These are phyloP conservation scores for Aspergillus brasiliensis DNA, from an alignment of 2,329 filamentous ascomycete species.

Conservation along the genomic window DNA sequence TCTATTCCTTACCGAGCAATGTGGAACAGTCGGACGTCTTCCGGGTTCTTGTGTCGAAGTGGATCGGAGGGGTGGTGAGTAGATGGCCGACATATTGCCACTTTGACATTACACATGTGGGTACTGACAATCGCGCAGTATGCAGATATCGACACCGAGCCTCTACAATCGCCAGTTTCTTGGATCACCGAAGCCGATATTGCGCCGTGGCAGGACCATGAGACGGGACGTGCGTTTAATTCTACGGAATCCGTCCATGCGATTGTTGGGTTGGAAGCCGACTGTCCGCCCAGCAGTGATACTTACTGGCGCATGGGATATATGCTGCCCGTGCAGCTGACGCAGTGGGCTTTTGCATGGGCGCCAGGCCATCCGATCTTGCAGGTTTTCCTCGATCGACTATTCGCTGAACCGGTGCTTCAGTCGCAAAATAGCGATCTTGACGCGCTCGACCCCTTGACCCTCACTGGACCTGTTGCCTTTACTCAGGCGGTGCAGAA, in stretches of 20 bases:
- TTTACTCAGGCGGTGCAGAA: slow-evolving; percentile 29
- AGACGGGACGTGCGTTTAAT: slow-evolving; percentile 24
- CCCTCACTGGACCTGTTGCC: slow-evolving; percentile 35
- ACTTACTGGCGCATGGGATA: slow-evolving; percentile 40
- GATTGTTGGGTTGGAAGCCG: slow-evolving; percentile 37
- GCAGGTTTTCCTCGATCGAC: slow-evolving; percentile 28
- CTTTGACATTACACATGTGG: not conserved
- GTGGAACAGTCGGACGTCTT: slow-evolving; percentile 38
- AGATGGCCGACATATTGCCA: not conserved
- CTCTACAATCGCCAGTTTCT: slow-evolving; percentile 26
- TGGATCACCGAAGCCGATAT: slow-evolving; percentile 32
- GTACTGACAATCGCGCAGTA: slow-evolving; percentile 23
- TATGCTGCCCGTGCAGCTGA: slow-evolving; percentile 34
- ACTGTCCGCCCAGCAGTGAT: slow-evolving; percentile 28
- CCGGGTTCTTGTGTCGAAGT: slow-evolving; percentile 34
- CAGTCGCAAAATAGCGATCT: slow-evolving; percentile 18
- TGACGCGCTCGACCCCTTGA: slow-evolving; percentile 28
- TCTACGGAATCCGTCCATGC: slow-evolving; percentile 23
- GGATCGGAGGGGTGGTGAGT: slow-evolving; percentile 25
- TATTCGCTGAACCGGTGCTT: slow-evolving; percentile 9
- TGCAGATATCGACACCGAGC: slow-evolving; percentile 36
- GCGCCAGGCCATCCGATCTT: slow-evolving; percentile 31
- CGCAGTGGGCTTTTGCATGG: slow-evolving; percentile 36
- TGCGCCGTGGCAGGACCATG: slow-evolving; percentile 29
- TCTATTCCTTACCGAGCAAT: slow-evolving; percentile 24